Conservation (phyloP, 2,329 filamentous ascomycete genomes). For the Diaporthe vaccinii region DNA sequence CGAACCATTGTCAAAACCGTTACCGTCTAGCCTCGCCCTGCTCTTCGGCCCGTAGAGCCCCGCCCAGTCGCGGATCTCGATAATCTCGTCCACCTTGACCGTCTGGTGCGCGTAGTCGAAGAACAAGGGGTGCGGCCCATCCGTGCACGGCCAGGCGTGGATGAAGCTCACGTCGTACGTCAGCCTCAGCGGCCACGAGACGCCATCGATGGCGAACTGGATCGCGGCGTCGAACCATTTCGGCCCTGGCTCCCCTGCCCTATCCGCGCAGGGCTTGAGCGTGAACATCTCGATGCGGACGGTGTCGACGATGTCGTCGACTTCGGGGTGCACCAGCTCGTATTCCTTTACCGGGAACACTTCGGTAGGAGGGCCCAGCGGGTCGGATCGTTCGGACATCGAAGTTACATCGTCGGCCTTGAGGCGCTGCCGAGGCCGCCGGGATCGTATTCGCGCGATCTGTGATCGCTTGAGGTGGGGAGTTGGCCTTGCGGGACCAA, state of each 20-base stretch:
- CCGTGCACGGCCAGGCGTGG: conserved; percentile 73
- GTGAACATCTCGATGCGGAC: conserved; percentile 78
- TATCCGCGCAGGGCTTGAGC: conserved; percentile 62
- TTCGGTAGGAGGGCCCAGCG: conserved; percentile 74
- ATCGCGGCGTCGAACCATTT: conserved; percentile 71
- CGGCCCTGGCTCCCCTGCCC: conserved; percentile 48
- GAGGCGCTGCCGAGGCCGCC: conserved; percentile 68
- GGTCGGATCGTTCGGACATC: conserved; percentile 77
- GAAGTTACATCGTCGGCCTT: conserved; percentile 71
- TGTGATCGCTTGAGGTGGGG: conserved; percentile 76
- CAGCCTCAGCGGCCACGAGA: conserved; percentile 74
- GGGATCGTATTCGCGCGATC: conserved; percentile 77
- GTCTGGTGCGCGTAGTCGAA: conserved; percentile 76
- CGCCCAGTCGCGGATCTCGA: conserved; percentile 77
- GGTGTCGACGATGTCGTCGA: conserved; percentile 71
- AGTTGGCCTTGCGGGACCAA: conserved; percentile 79
- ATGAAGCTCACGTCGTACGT: conserved; percentile 77
- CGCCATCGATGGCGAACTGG: conserved; percentile 74
- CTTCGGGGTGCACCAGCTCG: conserved; percentile 69
- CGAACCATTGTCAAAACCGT: conserved; percentile 12
- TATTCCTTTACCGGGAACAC: conserved; percentile 78
- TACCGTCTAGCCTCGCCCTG: conserved; percentile 29
- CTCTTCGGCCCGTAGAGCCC: conserved; percentile 53
- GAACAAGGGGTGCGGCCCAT: conserved; percentile 77
- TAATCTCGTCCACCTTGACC: conserved; percentile 74